A percentile compares a stretch with the other conserved stretches of the same genome.
phyloP scores from a whole-genome alignment of 2,329 filamentous ascomycete genomes.

The Alternaria dauci region DNA sequence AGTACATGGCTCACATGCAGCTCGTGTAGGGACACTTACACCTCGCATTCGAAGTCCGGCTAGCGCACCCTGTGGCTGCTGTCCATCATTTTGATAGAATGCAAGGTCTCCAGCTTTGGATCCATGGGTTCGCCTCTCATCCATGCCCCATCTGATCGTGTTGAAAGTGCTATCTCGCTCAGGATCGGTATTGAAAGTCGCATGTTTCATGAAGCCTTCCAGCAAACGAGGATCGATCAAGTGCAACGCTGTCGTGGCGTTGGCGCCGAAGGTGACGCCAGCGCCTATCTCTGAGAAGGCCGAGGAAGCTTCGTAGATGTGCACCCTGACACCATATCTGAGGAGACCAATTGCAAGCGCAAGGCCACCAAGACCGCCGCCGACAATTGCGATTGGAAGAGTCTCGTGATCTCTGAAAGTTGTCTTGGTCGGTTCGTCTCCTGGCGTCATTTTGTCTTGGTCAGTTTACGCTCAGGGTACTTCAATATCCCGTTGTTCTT shows the following conservation, averaged over 20 bases:
- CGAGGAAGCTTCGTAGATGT: constrained; percentile 39
- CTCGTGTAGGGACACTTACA: too few relatives aligned
- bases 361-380: constrained; percentile 43
- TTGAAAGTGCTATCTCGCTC: constrained; percentile 25
- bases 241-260: constrained; percentile 33
- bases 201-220: constrained; percentile 37
- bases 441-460: not conserved
- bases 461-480: not conserved
- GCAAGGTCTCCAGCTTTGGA: constrained; percentile 30
- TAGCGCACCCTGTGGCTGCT: constrained; percentile 9
- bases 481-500: not conserved
- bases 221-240: constrained; percentile 33
- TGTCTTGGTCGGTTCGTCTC: not conserved
- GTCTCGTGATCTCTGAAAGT: not conserved
- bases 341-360: constrained; percentile 39
- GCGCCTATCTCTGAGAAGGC: constrained; percentile 40
- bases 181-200: constrained; percentile 31
- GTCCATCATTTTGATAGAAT: constrained; percentile 23
- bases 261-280: constrained; percentile 40
- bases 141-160: constrained; percentile 27
- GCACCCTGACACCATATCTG: constrained; percentile 32
- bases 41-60: constrained; percentile 25
- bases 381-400: constrained; percentile 38
- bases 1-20: too few relatives aligned
- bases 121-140: constrained; percentile 17